Conservation (phyloP, 129 eudicot genomes). For the Ambrosia artemisiifolia region DNA sequence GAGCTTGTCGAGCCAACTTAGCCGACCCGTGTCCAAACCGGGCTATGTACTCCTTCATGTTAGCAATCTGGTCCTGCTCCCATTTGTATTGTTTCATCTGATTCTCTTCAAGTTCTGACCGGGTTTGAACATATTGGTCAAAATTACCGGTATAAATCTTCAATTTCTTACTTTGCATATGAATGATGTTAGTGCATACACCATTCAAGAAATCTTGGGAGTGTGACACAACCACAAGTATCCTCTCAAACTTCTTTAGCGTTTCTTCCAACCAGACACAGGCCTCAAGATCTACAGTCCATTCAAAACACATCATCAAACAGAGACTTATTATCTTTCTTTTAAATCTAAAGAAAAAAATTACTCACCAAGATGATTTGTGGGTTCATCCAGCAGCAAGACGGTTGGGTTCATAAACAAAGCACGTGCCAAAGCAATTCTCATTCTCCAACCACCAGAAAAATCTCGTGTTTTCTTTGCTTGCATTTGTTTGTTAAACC, state of each 20-base stretch:
- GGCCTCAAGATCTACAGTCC: conserved; percentile 77
- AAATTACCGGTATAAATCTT: conserved; percentile 81
- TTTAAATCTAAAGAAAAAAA: not conserved
- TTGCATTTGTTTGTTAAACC: conserved; percentile 83
- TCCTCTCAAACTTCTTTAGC: conserved; percentile 29
- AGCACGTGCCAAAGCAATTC: conserved; percentile 93
- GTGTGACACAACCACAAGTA: conserved; percentile 92
- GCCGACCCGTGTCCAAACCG: conserved; percentile 98
- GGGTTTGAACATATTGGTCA: conserved; percentile 89
- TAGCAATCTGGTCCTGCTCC: conserved; percentile 96
- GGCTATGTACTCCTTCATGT: conserved; percentile 95
- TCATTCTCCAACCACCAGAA: conserved; percentile 99
- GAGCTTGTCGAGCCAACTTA: conserved; percentile 96
- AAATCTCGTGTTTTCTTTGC: conserved; percentile 87
- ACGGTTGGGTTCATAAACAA: conserved; percentile 95
- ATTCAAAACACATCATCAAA: not conserved
- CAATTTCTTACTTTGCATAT: conserved; percentile 81
- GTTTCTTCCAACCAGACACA: conserved; percentile 98
- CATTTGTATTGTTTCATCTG: conserved; percentile 98
- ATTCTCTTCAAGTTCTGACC: conserved; percentile 87
- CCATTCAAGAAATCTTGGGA: conserved; percentile 95
- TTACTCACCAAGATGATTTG: conserved; percentile 88
- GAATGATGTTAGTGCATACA: conserved; percentile 93
- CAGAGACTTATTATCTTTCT: not conserved
- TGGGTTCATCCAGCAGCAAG: conserved; percentile 88